These are phyloP conservation scores for Phytophthora boehmeriae DNA, from an alignment of 352 stramenopile genomes.

Conservation along the genomic window DNA sequence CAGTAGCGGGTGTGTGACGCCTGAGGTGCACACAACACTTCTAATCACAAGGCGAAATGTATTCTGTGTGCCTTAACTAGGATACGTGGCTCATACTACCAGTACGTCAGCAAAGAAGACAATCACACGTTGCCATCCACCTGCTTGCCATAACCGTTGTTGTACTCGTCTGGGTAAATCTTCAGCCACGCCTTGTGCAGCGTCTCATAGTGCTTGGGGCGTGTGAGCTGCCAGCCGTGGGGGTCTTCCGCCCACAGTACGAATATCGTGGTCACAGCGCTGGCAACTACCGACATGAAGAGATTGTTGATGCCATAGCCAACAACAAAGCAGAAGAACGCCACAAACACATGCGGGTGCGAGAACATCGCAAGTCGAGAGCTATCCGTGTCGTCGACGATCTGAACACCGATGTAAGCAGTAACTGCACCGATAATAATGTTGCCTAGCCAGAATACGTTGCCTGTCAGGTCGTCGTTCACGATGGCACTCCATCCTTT, in stretches of 20 bases:
- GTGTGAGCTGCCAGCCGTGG: conserved; percentile 73
- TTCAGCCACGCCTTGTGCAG: conserved; percentile 81
- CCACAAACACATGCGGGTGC: conserved; percentile 69
- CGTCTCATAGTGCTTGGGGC: conserved; percentile 68
- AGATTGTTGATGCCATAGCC: conserved; percentile 76
- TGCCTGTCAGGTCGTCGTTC: conserved; percentile 88
- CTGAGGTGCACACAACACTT: not conserved
- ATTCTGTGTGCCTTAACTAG: too few species aligned
- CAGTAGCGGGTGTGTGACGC: too few species aligned
- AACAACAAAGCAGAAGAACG: conserved; percentile 73
- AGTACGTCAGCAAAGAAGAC: not conserved
- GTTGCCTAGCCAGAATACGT: conserved; percentile 86
- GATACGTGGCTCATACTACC: not conserved
- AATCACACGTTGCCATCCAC: conserved; percentile 19
- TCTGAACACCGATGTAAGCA: conserved; percentile 66
- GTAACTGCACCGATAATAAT: conserved; percentile 72
- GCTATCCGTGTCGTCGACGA: conserved; percentile 59
- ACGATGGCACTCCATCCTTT: conserved; percentile 90
- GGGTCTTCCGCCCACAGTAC: conserved; percentile 87
- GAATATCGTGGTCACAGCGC: conserved; percentile 83
- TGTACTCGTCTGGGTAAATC: conserved; percentile 87
- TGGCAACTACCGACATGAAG: conserved; percentile 77
- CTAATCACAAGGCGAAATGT: not conserved
- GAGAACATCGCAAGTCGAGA: conserved; percentile 62
- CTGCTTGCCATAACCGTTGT: conserved; percentile 80